Conservation (phyloP, 345 rosid genomes). For the Firmiana major region DNA sequence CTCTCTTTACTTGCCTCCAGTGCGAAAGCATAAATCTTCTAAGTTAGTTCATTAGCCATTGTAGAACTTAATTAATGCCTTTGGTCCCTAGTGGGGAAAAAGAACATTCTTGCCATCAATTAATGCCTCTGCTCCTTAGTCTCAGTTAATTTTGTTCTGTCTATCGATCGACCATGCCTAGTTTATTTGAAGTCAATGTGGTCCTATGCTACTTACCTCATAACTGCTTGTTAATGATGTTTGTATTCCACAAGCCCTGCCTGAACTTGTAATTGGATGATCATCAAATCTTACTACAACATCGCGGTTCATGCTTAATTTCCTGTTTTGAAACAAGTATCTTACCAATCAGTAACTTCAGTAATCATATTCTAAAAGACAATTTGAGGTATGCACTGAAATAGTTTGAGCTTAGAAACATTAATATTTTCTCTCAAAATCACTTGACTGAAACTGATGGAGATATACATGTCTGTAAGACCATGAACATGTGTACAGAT, state of each 20-base stretch:
- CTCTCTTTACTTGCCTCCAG: neutral
- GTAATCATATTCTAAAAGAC: neutral
- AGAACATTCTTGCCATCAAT: neutral
- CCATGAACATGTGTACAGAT: neutral
- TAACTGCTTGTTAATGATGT: neutral
- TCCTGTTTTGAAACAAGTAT: neutral
- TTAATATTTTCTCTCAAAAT: neutral
- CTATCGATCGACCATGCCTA: neutral
- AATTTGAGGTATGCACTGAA: neutral
- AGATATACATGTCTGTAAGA: neutral
- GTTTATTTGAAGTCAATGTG: neutral
- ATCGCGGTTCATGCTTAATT: neutral
- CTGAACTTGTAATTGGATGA: neutral
- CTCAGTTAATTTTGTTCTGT: no score
- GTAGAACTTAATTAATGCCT: neutral
- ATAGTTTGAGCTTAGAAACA: neutral
- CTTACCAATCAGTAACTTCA: neutral
- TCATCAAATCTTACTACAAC: neutral
- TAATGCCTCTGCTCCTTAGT: neutral
- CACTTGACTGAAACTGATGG: neutral
- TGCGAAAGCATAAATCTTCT: neutral
- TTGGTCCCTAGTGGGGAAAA: neutral
- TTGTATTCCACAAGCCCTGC: neutral
- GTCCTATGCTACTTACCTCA: neutral
- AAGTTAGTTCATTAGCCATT: neutral